Percentiles rank a stretch among this genome's conserved stretches.
Conservation (phyloP, 2,329 filamentous ascomycete genomes). For the Calonectria hongkongensis region DNA sequence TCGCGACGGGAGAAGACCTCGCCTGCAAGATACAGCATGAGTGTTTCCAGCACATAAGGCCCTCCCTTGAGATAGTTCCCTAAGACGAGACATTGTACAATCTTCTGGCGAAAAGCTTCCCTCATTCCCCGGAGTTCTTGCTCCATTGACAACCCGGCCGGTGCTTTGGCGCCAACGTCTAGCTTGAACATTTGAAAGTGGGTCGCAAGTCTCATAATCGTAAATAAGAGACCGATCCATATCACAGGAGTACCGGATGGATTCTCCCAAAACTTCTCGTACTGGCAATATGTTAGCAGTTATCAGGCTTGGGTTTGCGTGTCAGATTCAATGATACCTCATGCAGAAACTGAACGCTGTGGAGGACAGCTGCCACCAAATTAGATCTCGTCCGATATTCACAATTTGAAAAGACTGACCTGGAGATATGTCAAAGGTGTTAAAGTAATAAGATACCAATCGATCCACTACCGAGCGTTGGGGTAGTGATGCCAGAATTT, state of each 20-base stretch:
- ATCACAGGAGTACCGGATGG: conserved; percentile 60
- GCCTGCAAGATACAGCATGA: conserved; percentile 59
- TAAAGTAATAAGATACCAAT: conserved; percentile 61
- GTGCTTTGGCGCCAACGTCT: conserved; percentile 2
- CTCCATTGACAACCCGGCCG: not conserved
- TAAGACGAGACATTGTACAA: conserved; percentile 59
- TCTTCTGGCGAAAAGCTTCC: not conserved
- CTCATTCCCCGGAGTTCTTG: conserved; percentile 8
- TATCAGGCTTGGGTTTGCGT: not conserved
- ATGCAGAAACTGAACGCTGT: conserved; percentile 15
- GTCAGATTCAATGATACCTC: not conserved
- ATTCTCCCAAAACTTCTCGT: conserved; percentile 66
- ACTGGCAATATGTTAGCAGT: conserved; percentile 55
- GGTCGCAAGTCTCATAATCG: conserved; percentile 65
- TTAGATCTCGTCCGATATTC: not conserved
- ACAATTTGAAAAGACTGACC: not conserved
- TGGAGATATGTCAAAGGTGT: conserved; percentile 54
- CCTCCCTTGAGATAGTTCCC: conserved; percentile 66
- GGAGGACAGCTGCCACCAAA: not conserved
- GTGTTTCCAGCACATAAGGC: conserved; percentile 63
- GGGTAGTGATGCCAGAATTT: conserved; percentile 60
- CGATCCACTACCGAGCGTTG: conserved; percentile 57
- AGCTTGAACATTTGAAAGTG: conserved; percentile 34
- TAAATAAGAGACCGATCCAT: conserved; percentile 69
- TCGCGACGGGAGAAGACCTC: conserved; percentile 58